Evolutionary conservation across 2,329 filamentous ascomycete species (phyloP).

Genomic region (Fulvia fulva): DNA sequence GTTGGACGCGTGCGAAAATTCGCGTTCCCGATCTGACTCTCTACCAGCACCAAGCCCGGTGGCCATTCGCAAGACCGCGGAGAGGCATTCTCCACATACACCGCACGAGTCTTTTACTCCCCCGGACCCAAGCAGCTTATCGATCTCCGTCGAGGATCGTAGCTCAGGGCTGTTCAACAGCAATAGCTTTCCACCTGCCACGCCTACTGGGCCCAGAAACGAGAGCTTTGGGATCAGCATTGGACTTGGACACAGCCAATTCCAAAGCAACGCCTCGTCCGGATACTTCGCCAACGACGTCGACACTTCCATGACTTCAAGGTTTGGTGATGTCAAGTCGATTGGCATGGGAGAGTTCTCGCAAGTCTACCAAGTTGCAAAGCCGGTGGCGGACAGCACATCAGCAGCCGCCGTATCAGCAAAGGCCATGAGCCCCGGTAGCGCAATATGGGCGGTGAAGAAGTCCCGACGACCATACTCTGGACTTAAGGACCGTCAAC

Average conservation of each 20-base stretch:
- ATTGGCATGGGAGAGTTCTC: slow-evolving; percentile 92
- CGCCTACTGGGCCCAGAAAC: slow-evolving; percentile 67
- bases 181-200: slow-evolving; percentile 65
- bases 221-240: slow-evolving; percentile 55
- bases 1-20: slow-evolving; percentile 19
- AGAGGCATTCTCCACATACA: slow-evolving; percentile 52
- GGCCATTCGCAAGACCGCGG: slow-evolving; percentile 12
- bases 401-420: slow-evolving; percentile 28
- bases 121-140: slow-evolving; percentile 76
- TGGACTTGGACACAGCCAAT: slow-evolving; percentile 33
- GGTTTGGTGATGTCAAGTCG: slow-evolving; percentile 76
- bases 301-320: slow-evolving; percentile 67
- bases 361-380: slow-evolving; percentile 76
- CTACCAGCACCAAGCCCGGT: slow-evolving; percentile 21
- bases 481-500: slow-evolving; percentile 73
- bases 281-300: slow-evolving; percentile 67
- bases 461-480: slow-evolving; percentile 79
- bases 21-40: slow-evolving; percentile 23
- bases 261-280: slow-evolving; percentile 49
- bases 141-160: slow-evolving; percentile 64
- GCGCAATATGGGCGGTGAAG: slow-evolving; percentile 80
- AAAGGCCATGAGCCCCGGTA: slow-evolving; percentile 22
- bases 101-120: slow-evolving; percentile 71
- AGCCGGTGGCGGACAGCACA: slow-evolving; percentile 31
- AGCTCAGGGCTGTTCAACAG: slow-evolving; percentile 35